A percentile compares a stretch with the other conserved stretches of the same genome.
Conservation (phyloP, 495 filamentous ascomycete species). For the Penicillium cinerascens region DNA sequence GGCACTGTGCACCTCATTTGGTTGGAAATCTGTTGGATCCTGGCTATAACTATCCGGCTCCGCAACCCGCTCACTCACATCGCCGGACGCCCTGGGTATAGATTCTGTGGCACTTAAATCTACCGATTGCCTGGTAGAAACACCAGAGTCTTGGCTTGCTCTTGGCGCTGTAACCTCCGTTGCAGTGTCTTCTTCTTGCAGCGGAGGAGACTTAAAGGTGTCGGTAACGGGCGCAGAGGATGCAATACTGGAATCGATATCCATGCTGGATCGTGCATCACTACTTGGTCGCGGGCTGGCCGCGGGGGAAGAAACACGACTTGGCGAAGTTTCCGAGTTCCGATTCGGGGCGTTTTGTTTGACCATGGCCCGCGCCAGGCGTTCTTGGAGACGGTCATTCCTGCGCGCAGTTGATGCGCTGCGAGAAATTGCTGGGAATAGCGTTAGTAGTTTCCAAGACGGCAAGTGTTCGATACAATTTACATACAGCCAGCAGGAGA, state of each 20-base stretch:
- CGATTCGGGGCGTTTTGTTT: slow-evolving; percentile 34
- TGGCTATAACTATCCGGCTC: slow-evolving; percentile 4
- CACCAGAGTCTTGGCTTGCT: slow-evolving; percentile 32
- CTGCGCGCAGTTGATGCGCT: slow-evolving; percentile 50
- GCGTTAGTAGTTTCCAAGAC: slow-evolving; percentile 15
- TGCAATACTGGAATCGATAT: slow-evolving; percentile 30
- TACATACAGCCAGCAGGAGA: slow-evolving; percentile 25
- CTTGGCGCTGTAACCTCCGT: slow-evolving; percentile 11
- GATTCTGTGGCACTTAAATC: slow-evolving; percentile 23
- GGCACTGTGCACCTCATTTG: background rate
- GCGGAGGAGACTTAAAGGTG: slow-evolving; percentile 7
- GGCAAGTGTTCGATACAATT: background rate
- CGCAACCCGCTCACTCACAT: slow-evolving; percentile 10
- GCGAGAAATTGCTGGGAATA: slow-evolving; percentile 45
- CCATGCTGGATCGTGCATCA: slow-evolving; percentile 38
- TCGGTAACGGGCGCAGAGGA: slow-evolving; percentile 19
- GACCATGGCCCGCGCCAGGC: slow-evolving; percentile 66
- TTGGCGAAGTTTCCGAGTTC: slow-evolving; percentile 33
- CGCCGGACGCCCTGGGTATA: slow-evolving; percentile 9
- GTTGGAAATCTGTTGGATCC: slow-evolving; percentile 11
- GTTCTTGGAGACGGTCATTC: slow-evolving; percentile 82
- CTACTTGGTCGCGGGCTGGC: slow-evolving; percentile 35
- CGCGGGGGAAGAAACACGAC: slow-evolving; percentile 29
- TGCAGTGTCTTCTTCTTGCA: slow-evolving; percentile 9
- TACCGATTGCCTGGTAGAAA: slow-evolving; percentile 30